Percentiles rank a stretch among this genome's conserved stretches.
Evolutionary conservation across 2,329 filamentous ascomycete species (phyloP).

Genomic region (Clarireedia sp.): DNA sequence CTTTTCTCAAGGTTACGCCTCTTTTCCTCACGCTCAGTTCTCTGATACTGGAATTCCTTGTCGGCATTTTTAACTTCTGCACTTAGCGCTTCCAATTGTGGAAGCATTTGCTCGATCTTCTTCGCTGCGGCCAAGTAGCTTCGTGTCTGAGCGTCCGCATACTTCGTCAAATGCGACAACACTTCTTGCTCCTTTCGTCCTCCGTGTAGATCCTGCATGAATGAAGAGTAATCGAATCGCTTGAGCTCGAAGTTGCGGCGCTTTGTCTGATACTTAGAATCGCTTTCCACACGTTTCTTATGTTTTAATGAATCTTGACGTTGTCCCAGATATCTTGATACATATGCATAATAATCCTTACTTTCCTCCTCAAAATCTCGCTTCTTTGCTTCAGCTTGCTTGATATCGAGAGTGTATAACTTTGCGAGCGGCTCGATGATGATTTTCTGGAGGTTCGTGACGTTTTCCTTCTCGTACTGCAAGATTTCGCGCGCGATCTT

Average conservation of each 20-base stretch:
- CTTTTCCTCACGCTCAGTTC: conserved; percentile 94
- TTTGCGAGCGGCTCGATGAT: conserved; percentile 92
- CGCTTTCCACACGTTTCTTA: conserved; percentile 91
- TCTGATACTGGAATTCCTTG: conserved; percentile 92
- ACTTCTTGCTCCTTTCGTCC: conserved; percentile 98
- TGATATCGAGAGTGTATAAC: conserved; percentile 92
- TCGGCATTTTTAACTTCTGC: conserved; percentile 87
- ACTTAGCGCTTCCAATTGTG: conserved; percentile 81
- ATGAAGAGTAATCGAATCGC: conserved; percentile 96
- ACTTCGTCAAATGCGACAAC: conserved; percentile 86
- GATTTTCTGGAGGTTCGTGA: conserved; percentile 75
- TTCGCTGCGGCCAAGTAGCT: conserved; percentile 76
- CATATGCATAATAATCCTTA: conserved; percentile 95
- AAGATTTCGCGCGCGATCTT: conserved; percentile 91
- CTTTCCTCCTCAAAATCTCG: conserved; percentile 98
- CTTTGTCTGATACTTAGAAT: conserved; percentile 93
- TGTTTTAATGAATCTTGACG: conserved; percentile 92
- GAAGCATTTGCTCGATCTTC: conserved; percentile 78
- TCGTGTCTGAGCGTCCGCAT: conserved; percentile 81
- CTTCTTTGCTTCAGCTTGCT: conserved; percentile 93
- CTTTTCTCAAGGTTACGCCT: conserved; percentile 82
- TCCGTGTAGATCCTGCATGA: conserved; percentile 98
- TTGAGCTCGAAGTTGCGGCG: conserved; percentile 92
- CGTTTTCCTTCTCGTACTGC: conserved; percentile 77
- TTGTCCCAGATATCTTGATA: conserved; percentile 91